These are phyloP conservation scores for Decorospora gaudefroyi DNA, from an alignment of 2,329 filamentous ascomycete species.

Conservation along the genomic window DNA sequence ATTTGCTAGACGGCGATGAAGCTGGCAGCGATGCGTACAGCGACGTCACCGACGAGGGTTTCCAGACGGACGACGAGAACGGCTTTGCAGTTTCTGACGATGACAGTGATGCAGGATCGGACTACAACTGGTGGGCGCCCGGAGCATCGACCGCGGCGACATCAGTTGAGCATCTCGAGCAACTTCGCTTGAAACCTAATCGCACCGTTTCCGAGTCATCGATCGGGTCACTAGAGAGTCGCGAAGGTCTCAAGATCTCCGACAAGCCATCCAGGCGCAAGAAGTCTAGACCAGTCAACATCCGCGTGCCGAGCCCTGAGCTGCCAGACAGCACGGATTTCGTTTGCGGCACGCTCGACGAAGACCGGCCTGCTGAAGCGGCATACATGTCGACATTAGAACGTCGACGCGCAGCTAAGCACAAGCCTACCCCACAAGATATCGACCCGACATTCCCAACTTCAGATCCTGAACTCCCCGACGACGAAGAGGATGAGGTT, in stretches of 20 bases:
- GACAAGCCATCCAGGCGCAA: constrained; percentile 46
- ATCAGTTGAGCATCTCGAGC: constrained; percentile 54
- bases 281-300: constrained; percentile 58
- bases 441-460: constrained; percentile 92
- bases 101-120: constrained; percentile 66
- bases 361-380: constrained; percentile 91
- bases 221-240: constrained; percentile 56
- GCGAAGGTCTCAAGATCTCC: constrained; percentile 34
- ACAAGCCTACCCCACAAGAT: constrained; percentile 85
- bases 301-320: constrained; percentile 72
- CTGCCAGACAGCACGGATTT: constrained; percentile 98
- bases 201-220: constrained; percentile 60
- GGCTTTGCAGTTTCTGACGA: constrained; percentile 73
- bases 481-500: constrained; percentile 66
- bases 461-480: constrained; percentile 84
- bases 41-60: constrained; percentile 64
- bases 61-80: constrained; percentile 78
- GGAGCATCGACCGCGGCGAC: constrained; percentile 58
- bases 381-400: constrained; percentile 87
- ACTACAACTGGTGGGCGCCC: constrained; percentile 68
- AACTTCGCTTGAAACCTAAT: constrained; percentile 53
- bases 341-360: constrained; percentile 96
- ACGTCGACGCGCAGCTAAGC: constrained; percentile 78
- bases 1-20: constrained; percentile 55
- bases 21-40: constrained; percentile 47